phyloP scores from a whole-genome alignment of 345 rosid species.

The Turritis glabra region DNA sequence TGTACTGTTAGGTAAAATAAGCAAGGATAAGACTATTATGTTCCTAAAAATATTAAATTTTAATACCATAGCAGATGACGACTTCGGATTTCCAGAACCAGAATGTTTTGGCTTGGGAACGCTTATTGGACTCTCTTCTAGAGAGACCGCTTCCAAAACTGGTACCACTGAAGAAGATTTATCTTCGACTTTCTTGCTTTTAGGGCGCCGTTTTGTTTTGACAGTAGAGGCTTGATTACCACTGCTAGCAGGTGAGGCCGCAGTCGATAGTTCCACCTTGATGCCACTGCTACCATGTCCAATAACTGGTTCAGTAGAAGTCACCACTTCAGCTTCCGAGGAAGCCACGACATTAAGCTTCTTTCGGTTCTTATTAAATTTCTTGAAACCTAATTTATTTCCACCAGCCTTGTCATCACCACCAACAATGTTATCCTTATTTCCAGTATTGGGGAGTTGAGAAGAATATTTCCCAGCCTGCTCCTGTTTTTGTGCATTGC shows the following conservation, averaged over 20 bases:
- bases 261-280: conserved; percentile 28
- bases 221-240: conserved; percentile 38
- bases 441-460: conserved; percentile 26
- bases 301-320: conserved; percentile 33
- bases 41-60: conserved; percentile 5
- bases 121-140: conserved; percentile 34
- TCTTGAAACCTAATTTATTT: conserved; percentile 16
- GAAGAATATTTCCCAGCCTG: conserved; percentile 42
- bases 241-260: conserved; percentile 28
- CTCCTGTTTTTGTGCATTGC: conserved; percentile 38
- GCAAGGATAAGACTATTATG: conserved; percentile 18
- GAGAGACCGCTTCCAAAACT: conserved; percentile 37
- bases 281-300: conserved; percentile 30
- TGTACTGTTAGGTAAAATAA: conserved; percentile 38
- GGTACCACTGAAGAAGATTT: conserved; percentile 37
- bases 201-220: conserved; percentile 43
- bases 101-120: conserved; percentile 32
- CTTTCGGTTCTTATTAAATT: conserved; percentile 37
- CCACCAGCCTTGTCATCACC: conserved; percentile 33
- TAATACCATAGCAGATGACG: conserved; percentile 47
- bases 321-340: conserved; percentile 21
- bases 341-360: conserved; percentile 40
- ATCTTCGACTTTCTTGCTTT: conserved; percentile 48
- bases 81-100: conserved; percentile 36
- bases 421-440: conserved; percentile 16